phyloP scores from a whole-genome alignment of 495 filamentous ascomycete species.

The Tuber microsphaerosporum region DNA sequence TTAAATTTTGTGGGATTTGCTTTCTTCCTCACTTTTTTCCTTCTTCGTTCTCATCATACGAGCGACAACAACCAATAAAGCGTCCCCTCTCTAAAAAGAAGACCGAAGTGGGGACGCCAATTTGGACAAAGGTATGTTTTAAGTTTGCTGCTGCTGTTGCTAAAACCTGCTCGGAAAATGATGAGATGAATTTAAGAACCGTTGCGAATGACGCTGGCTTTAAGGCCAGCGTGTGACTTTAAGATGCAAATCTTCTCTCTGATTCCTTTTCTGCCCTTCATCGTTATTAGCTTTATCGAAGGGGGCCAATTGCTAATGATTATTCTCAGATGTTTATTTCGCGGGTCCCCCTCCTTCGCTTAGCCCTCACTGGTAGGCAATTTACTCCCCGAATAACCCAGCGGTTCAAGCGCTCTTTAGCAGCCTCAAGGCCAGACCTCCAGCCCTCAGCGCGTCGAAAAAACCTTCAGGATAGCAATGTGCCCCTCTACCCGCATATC shows the following conservation, averaged over 20 bases:
- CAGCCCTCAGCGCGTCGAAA: slow-evolving; percentile 30
- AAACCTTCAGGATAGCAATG: slow-evolving; percentile 26
- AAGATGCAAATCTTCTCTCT: slow-evolving; percentile 43
- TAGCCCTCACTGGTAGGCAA: neutral
- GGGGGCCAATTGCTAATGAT: neutral
- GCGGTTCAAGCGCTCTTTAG: slow-evolving; percentile 14
- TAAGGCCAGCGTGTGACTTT: slow-evolving; percentile 32
- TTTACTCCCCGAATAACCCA: neutral
- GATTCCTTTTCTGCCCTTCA: slow-evolving; percentile 18
- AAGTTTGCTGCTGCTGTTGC: slow-evolving; percentile 29
- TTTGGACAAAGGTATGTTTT: slow-evolving; percentile 6
- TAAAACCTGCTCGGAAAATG: slow-evolving; percentile 40
- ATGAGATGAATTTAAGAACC: slow-evolving; percentile 65
- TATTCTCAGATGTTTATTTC: neutral
- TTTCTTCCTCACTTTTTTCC: neutral
- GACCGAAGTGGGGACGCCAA: neutral
- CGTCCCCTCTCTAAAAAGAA: slow-evolving; percentile 3
- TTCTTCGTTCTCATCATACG: neutral
- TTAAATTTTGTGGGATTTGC: neutral
- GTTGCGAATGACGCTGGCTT: slow-evolving; percentile 72
- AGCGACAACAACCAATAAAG: neutral
- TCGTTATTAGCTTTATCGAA: neutral
- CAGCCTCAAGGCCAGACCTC: slow-evolving; percentile 27
- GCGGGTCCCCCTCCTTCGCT: neutral
- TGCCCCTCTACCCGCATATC: slow-evolving; percentile 56